Base-by-base conservation (phyloP, 2,329 filamentous ascomycete species). In the Cyphellophora europaea region DNA sequence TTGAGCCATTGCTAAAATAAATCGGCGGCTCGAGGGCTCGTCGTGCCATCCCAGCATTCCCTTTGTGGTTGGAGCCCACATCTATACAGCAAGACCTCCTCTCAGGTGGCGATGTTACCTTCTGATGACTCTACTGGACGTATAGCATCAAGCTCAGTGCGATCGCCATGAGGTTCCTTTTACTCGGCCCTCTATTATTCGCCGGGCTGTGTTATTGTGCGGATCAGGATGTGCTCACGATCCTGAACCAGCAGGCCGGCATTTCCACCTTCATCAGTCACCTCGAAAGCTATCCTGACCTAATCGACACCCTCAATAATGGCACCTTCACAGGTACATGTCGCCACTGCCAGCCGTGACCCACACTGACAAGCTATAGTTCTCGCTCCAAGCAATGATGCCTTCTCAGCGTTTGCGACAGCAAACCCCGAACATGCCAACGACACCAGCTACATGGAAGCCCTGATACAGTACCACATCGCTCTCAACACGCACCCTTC, bases 381-480 rank as follows among this genome's bases (percentile, higher is more conserved):
- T 11, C 30, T 48, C n/a, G 40, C 38, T 16, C 45, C 45, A 5
- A 38, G 40, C 23, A 38, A 48, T 18, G 16, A 42, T 33, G 45
- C 45, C 2, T 27, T 46, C 8, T 28, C 32, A 12, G 14, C 29
- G 5, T 38, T 41, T 16, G 30, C 19, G 10, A 17, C 35, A 14
- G 36, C 30, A 10, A 44, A 41, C 28, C 41, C 36, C 8, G 27
- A 36, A n/a, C n/a, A 40, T 14, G 32, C 32, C 28, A 27, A 27
- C 16, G 38, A 45, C 25, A 36, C 32, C n/a, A 35, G 39, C 14
- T 42, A 57, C 11, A 46, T 67, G 12, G 47, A 55, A 39, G 68
- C 68, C 4, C 52, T 77, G 17, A 53, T 79, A 14, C 58, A 54
- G 36, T 79, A 79, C 52, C 75, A 79, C 49, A 63, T 77, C 13